Evolutionary conservation across 2,329 filamentous ascomycete species (phyloP).

Genomic region (Monilinia laxa): DNA sequence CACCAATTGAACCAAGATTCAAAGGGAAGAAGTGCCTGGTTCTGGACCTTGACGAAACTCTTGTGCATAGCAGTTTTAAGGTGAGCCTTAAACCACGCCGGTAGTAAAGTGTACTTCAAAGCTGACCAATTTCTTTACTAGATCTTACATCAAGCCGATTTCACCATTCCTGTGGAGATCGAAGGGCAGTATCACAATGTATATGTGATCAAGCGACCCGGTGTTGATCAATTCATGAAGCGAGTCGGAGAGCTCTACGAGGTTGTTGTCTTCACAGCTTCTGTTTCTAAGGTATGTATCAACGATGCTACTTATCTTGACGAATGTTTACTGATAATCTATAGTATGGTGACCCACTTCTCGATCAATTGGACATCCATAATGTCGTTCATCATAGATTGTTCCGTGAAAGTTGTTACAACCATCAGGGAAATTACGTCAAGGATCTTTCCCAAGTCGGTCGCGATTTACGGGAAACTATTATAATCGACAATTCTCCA

Average conservation of each 20-base stretch:
- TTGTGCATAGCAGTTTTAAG: constrained; percentile 99
- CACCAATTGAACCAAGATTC: constrained; percentile 76
- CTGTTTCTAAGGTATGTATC: constrained; percentile 81
- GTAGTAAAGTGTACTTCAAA: constrained; percentile 17
- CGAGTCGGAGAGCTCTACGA: constrained; percentile 96
- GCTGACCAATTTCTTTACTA: constrained; percentile 42
- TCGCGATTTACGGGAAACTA: constrained; percentile 92
- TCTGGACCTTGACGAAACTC: constrained; percentile 90
- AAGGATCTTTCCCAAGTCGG: constrained; percentile 98
- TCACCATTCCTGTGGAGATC: constrained; percentile 98
- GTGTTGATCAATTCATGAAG: constrained; percentile 99
- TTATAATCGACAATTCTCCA: constrained; percentile 99
- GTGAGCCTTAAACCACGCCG: constrained; percentile 48
- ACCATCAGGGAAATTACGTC: constrained; percentile 98
- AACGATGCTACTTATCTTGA: constrained; percentile 10
- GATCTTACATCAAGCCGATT: constrained; percentile 97
- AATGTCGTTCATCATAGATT: constrained; percentile 92
- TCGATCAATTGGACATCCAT: constrained; percentile 97
- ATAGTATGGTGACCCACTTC: constrained; percentile 90
- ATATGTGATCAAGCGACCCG: constrained; percentile 98
- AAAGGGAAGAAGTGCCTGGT: constrained; percentile 92
- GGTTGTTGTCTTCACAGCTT: constrained; percentile 97
- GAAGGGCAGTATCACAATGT: constrained; percentile 99
- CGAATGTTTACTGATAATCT: constrained; percentile 24
- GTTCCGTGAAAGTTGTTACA: constrained; percentile 98